Evolutionary conservation across 2,329 filamentous ascomycete genomes (phyloP), one percentile per base, ranked within the genome.

Genomic region (Rhytidhysteron rufulum): DNA sequence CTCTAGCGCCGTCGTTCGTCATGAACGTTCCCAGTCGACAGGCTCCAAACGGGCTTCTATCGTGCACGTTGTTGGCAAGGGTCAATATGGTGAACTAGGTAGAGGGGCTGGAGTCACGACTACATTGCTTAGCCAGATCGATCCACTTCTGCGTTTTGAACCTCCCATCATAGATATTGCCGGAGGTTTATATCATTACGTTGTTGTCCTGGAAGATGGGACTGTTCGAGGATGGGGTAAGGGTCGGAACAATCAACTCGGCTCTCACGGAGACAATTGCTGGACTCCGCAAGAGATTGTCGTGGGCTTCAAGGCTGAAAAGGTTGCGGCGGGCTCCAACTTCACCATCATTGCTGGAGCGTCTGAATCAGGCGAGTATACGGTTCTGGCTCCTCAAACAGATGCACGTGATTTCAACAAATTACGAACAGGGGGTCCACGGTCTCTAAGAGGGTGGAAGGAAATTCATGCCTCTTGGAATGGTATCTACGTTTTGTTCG

Each of bases 221-320:
- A 75, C 85, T 13, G 82, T 83, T 2, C 95, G 86, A 60, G 90
- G 88, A 2, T 97, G 91, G 91, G 93, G 93, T 0, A 87, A 82
- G 53, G 84, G 86, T 11, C 78, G 88, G 18, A 93, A 95, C 58
- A 87, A 87, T 0, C 91, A 98, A 61, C 68, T 95, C 1, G 8
- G 13, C 13, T 13, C 24, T 8, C 24, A 27, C 7, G 90, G 89
- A 76, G 0, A 62, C 66, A 17, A 70, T 68, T 35, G 7, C 20
- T 34, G 18, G 55, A 53, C 7, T 50, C 49, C 4, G 41, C 41
- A 19, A 44, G 58, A 33, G 43, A 5, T 37, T 10, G 34, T 42
- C 3, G 49, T 82, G 20, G 62, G 78, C 2, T 94, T 94, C 61
- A 68, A 66, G n/a, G 83, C 83, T 2, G 63, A 66, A 10, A 75